Base-by-base conservation (phyloP, 1,139 yeast species). In the Lodderomyces oxycetoniae region DNA sequence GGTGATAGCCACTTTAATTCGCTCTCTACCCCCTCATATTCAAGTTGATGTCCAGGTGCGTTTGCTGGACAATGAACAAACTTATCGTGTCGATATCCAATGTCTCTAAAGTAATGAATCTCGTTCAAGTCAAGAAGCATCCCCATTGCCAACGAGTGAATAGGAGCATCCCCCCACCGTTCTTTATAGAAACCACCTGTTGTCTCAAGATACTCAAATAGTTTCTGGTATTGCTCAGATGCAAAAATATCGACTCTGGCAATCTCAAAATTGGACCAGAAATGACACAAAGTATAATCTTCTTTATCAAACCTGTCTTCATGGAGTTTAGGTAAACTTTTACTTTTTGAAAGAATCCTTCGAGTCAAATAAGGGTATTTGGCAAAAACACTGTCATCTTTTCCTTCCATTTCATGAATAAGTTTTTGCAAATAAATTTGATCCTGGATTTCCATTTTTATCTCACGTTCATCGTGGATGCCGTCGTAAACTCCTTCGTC, bases 81-180 rank as follows among this genome's bases (percentile, higher is more conserved):
- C 0, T 80, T 74, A 0, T 91, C 74, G 53, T 88, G 96, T 37
- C 76, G 66, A 55, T 88, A 88, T 0, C 96, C 96, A 45, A 88
- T 81, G 50, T 88, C 96, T 44, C 96, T 63, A 60, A 88, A 88
- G 56, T 88, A 88, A 58, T 88, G 96, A 9, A 88, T 64, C 38
- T 87, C 86, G 4, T 74, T 63, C 2, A 79, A 53, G 36, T 80
- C 70, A 30, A 87, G 60, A 49, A 82, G 65, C 71, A 88, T 67
- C 0, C 87, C 93, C 5, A 83, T 72, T 0, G 91, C 96, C 15
- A 88, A 61, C 2, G 95, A 81, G 55, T 87, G 96, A 2, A 88
- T 77, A 0, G 96, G 95, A 0, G 96, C 96, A 64, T 88, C 96
- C 1, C 96, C 96, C 96, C 96, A 88, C 50, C 96, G 62, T 53